These are phyloP conservation scores for Entelexis paramagnoliae DNA, from an alignment of 1,139 yeast species.

Conservation along the genomic window DNA sequence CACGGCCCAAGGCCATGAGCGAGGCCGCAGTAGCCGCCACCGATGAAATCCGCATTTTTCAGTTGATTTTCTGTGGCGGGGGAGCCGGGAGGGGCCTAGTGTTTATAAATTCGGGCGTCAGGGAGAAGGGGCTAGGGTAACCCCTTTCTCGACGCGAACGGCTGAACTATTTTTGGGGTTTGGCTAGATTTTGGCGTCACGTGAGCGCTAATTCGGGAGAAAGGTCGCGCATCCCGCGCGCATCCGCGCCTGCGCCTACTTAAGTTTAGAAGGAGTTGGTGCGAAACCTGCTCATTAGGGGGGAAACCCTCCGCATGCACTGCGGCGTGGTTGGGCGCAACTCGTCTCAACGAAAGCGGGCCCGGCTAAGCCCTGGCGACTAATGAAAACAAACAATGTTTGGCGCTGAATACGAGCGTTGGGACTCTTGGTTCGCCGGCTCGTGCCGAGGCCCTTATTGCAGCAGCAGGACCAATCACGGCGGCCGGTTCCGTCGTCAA, in stretches of 20 bases:
- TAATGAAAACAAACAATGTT: not conserved
- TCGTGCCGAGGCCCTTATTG: not conserved
- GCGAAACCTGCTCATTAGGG: not conserved
- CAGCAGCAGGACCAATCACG: not conserved
- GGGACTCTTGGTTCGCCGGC: not conserved
- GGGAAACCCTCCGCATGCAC: not conserved
- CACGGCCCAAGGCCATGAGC: conserved; percentile 11
- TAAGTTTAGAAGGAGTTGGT: not conserved
- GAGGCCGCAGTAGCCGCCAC: conserved; percentile 8
- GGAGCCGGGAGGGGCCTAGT: not conserved
- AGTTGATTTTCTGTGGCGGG: not conserved
- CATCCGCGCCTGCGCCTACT: conserved; percentile 4
- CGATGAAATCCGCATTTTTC: conserved; percentile 8
- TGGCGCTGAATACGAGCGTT: not conserved
- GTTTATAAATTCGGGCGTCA: conserved; percentile 1
- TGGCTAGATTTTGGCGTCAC: not conserved
- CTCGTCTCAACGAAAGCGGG: not conserved
- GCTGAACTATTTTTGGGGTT: not conserved
- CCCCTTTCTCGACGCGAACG: not conserved
- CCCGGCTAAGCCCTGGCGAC: not conserved
- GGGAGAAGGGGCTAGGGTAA: not conserved
- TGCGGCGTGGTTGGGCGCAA: conserved; percentile 6
- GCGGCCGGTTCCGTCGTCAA: not conserved
- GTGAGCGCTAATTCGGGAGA: conserved; percentile 1
- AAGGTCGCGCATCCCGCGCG: conserved; percentile 7